Evolutionary conservation across 2,329 filamentous ascomycete species (phyloP).

Genomic region (Remersonia thermophila): DNA sequence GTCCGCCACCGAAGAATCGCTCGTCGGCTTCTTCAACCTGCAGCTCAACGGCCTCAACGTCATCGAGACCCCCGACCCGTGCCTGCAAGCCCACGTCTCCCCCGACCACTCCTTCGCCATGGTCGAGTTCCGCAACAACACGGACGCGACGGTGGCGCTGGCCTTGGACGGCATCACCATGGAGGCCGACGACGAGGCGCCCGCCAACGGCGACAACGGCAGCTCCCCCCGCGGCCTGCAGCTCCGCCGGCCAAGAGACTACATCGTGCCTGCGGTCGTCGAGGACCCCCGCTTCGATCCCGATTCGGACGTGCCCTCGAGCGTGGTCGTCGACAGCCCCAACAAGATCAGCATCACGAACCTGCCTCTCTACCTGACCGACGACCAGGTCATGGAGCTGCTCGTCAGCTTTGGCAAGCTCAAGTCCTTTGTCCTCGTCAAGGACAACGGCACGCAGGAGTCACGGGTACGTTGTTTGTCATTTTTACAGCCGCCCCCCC

Average conservation of each 20-base stretch:
- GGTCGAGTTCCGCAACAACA: constrained; percentile 76
- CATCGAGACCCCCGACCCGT: constrained; percentile 71
- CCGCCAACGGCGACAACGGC: constrained; percentile 38
- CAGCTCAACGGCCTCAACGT: constrained; percentile 96
- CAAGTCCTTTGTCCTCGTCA: constrained; percentile 82
- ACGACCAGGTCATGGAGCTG: constrained; percentile 85
- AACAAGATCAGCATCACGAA: constrained; percentile 93
- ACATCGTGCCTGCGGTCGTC: constrained; percentile 74
- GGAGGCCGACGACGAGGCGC: constrained; percentile 54
- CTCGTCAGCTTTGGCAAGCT: constrained; percentile 84
- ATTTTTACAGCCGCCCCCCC: neutral
- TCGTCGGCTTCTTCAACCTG: constrained; percentile 85
- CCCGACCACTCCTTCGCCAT: constrained; percentile 71
- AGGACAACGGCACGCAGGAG: constrained; percentile 73
- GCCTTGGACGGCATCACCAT: constrained; percentile 84
- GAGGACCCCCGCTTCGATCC: constrained; percentile 64
- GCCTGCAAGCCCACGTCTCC: constrained; percentile 69
- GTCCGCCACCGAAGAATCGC: constrained; percentile 58
- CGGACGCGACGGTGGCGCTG: constrained; percentile 82
- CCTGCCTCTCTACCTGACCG: constrained; percentile 74
- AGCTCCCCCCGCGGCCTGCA: constrained; percentile 47
- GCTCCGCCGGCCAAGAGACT: constrained; percentile 86
- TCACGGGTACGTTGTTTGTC: constrained; percentile 58
- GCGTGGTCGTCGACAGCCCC: constrained; percentile 75
- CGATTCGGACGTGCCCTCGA: constrained; percentile 54